Evolutionary conservation across 495 filamentous ascomycete genomes (phyloP), one percentile per base, ranked within the genome.

Genomic region (Neurospora sublineolata): DNA sequence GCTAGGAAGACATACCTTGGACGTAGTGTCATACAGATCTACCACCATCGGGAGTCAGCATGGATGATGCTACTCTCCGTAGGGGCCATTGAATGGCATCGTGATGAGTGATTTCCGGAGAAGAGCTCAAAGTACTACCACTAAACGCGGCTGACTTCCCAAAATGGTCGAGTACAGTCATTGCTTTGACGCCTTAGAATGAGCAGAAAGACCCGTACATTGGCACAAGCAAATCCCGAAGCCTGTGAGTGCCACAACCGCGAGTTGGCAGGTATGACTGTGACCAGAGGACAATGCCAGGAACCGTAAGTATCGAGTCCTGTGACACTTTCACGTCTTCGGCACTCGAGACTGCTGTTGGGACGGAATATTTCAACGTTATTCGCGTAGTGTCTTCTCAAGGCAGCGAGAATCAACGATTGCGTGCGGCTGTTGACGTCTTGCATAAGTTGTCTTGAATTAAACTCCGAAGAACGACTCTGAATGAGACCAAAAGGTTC

Each of bases 211-310:
- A 64, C 27, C 52, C 52, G 27, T 64, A 64, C 52, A 33, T 64
- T 0, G 0, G 27, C 10, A 64, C 52, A 1, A 36, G 52, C 0
- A 64, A 33, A 36, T 33, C 27, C 52, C 27, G 9, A 10, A 64
- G 6, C 14, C 27, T 33, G 52, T 30, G 33, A 3, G 52, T 64
- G 27, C 27, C 52, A 64, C 52, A 18, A 33, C 52, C 5, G 27
- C 52, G 23, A 18, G 52, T 64, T 64, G 52, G 52, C 52, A 64
- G 52, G 52, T 64, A 36, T 64, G 14, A 64, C 52, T 64, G 27
- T 64, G 52, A 64, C 12, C 27, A 0, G 12, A 64, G 52, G 52
- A 18, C 27, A 64, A 64, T 64, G 52, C 1, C 52, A 64, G 52
- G 52, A 18, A 64, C 52, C 27, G 52, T 33, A 1, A 18, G 30